phyloP scores from a whole-genome alignment of 768 basidiomycete genomes.

The Dioszegia hungarica region DNA sequence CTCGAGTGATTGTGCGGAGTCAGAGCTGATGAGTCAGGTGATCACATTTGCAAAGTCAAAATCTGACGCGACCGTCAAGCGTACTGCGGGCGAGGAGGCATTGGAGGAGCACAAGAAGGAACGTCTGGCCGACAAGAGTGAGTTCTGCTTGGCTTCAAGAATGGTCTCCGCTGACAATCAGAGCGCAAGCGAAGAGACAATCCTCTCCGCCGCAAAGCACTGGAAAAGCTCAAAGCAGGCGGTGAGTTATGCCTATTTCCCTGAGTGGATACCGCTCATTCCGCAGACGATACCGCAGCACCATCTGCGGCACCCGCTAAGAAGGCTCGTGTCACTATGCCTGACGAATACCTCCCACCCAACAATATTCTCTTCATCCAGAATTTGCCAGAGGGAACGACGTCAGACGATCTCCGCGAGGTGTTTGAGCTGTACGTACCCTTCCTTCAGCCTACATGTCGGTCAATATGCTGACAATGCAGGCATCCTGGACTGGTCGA shows the following conservation, averaged over 20 bases:
- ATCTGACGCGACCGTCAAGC: conserved; percentile 85
- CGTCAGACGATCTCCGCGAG: conserved; percentile 82
- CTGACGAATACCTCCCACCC: conserved; percentile 97
- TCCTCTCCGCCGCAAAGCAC: conserved; percentile 80
- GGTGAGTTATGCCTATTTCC: conserved; percentile 6
- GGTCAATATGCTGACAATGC: not conserved
- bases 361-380: conserved; percentile 99
- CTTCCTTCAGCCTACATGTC: not conserved
- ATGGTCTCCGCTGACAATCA: not conserved
- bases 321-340: conserved; percentile 76
- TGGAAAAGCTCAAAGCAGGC: conserved; percentile 80
- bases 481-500: conserved; percentile 95
- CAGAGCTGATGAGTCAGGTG: conserved; percentile 60
- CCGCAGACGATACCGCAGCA: conserved; percentile 49
- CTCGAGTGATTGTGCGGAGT: not conserved
- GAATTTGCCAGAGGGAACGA: conserved; percentile 87
- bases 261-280: too few relatives aligned
- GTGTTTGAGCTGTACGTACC: conserved; percentile 80
- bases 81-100: conserved; percentile 58
- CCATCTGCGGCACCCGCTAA: conserved; percentile 32
- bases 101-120: conserved; percentile 70
- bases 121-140: conserved; percentile 81
- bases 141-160: conserved; percentile 26
- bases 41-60: conserved; percentile 84
- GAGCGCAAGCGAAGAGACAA: conserved; percentile 64